phyloP scores from a whole-genome alignment of 2,329 filamentous ascomycete species.

The Fusarium marasasianum region DNA sequence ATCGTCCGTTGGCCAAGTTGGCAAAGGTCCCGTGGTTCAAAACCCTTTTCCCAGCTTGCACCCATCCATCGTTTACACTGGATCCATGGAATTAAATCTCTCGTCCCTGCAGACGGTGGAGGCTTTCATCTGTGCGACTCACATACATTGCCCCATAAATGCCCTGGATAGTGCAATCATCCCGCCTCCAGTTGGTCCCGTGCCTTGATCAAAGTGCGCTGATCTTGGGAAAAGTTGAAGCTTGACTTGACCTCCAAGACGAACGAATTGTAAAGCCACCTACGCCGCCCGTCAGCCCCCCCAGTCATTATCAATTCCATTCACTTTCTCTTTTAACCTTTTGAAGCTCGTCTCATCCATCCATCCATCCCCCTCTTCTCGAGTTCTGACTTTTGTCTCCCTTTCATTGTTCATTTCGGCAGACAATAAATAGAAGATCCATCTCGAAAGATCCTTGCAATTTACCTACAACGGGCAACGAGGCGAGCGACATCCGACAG shows the following conservation, averaged over 20 bases:
- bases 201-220: slow-evolving; percentile 39
- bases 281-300: slow-evolving; percentile 32
- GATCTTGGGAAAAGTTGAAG: slow-evolving; percentile 27
- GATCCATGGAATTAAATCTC: slow-evolving; percentile 36
- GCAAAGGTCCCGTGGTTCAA: slow-evolving; percentile 29
- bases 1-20: slow-evolving; percentile 20
- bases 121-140: slow-evolving; percentile 24
- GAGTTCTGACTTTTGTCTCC: slow-evolving; percentile 7
- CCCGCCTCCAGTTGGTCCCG: slow-evolving; percentile 32
- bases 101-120: slow-evolving; percentile 27
- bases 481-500: slow-evolving; percentile 23
- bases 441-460: slow-evolving; percentile 20
- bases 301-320: slow-evolving; percentile 17
- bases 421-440: slow-evolving; percentile 29
- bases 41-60: neutral
- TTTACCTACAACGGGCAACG: slow-evolving; percentile 3
- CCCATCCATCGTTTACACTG: neutral
- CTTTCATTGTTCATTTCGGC: slow-evolving; percentile 24
- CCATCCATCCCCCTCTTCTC: slow-evolving; percentile 2
- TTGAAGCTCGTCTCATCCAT: neutral
- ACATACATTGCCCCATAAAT: slow-evolving; percentile 31
- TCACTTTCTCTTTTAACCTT: neutral
- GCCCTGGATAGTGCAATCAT: slow-evolving; percentile 33
- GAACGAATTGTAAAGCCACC: slow-evolving; percentile 26
- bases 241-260: neutral